These are phyloP conservation scores for Metschnikowia sp. DNA, from an alignment of 805 yeast genomes.

Conservation along the genomic window DNA sequence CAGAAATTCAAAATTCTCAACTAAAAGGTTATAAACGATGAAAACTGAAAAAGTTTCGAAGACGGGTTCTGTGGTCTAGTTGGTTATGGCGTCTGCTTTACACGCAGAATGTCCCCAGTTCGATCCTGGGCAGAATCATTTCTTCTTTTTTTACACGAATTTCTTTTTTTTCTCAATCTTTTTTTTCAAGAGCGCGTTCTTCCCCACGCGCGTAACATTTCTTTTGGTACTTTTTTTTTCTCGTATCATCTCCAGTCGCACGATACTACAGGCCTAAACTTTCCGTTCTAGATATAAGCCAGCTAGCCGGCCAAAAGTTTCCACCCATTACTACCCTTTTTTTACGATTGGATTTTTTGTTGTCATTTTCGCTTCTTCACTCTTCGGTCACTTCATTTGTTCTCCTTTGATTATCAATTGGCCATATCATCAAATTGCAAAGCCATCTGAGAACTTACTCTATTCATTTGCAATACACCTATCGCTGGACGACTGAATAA, in stretches of 20 bases:
- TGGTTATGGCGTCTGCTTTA: conserved; percentile 99
- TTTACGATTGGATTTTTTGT: no score
- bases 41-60: not conserved
- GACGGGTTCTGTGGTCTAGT: conserved; percentile 95
- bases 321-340: not conserved
- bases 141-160: conserved; percentile 5
- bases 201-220: not conserved
- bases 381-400: no score
- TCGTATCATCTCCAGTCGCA: not conserved
- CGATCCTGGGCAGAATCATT: conserved; percentile 99
- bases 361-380: no score
- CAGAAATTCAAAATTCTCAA: no score
- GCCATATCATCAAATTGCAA: no score
- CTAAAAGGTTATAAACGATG: no score
- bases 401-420: no score
- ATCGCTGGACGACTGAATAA: no score
- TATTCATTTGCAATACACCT: no score
- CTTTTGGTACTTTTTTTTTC: not conserved
- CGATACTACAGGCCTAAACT: not conserved
- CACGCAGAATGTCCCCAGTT: conserved; percentile 99
- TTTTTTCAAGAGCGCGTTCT: not conserved
- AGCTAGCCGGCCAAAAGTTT: not conserved
- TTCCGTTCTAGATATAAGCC: conserved; percentile 4
- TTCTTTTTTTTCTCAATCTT: not conserved
- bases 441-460: no score